Evolutionary conservation across 169 alveolate species (phyloP), one percentile per base, ranked within the genome.

Genomic region (Babesia ovis): DNA sequence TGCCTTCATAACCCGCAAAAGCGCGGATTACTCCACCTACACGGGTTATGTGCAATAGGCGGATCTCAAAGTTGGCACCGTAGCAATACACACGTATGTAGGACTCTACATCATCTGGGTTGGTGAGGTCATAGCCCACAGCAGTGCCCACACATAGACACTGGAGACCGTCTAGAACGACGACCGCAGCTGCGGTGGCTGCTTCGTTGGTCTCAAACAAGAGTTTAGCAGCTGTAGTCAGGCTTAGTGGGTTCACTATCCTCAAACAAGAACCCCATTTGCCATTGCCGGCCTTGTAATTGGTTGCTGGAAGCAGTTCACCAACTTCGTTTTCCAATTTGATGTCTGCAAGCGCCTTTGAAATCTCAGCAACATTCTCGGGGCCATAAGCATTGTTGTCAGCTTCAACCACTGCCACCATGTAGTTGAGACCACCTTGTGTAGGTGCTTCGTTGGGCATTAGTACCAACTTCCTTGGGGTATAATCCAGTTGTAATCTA

Each of bases 231-330:
- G 92, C 42, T 9, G 97, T 92, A 55, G 86, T 82, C 39, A 89
- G 88, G 64, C 68, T 84, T 53, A 86, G 83, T 27, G 95, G 94
- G 74, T 92, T 91, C 25, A 93, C 90, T 51, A 95, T 85, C 54
- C 97, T 88, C 45, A 96, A 83, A 71, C 98, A 96, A 48, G 96
- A 91, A 25, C 97, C 98, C 98, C 98, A 95, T 77, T 91, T 96
- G 27, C 98, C 98, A 22, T 71, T 77, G 3, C 97, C 98, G 3
- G 98, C 98, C 66, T 91, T 91, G 73, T 89, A 92, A 57, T 96
- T 91, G 8, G 96, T 95, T n/a, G 91, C 81, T 60, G 90, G 73
- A 60, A 92, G 82, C 50, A 76, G 59, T 48, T 84, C 81, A 9
- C 85, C 70, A 43, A 75, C 73, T 41, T 82, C 90, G 22, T 90